Base-by-base conservation (phyloP, 2,329 filamentous ascomycete genomes). In the Penicillium sclerotiorum region DNA sequence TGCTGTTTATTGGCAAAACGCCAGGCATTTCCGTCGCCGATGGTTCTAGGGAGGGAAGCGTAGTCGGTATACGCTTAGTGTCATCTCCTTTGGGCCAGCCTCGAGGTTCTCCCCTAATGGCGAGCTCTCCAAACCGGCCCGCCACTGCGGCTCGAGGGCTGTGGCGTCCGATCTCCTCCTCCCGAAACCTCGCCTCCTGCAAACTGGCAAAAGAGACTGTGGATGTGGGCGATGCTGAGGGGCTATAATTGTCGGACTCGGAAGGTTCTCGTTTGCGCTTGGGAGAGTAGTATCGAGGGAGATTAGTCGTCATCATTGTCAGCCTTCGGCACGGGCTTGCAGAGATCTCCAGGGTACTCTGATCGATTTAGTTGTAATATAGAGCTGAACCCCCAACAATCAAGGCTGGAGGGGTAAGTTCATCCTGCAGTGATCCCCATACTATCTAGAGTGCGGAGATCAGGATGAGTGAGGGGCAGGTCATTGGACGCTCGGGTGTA, bases 81-180 rank as follows among this genome's bases (percentile, higher is more conserved):
- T 12, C 8, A 17, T 55, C 42, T 45, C 36, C 38, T 49, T 52
- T 56, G 38, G 50, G 53, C 28, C 43, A 33, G 45, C 52, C 50
- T 12, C 54, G 20, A 42, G 51, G 53, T 38, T 70, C 66, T 42
- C 64, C 67, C 27, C 66, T 64, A 47, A 76, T 66, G 38, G 72
- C 71, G 47, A 76, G 60, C 44, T 71, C 63, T 40, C 68, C 67
- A 39, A 77, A 64, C 47, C 66, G 66, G 47, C 71, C 67, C 45
- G 70, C 70, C 35, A 75, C 72, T 18, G 60, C 61, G 22, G 69
- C 65, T 45, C 67, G 68, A 45, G 73, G 73, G 51, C 73, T 72
- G 52, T 68, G 61, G 45, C 65, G 59, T 33, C 64, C 68, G 33
- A 59, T 52, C 42, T 67, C 65, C 39, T 68, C 67, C 49, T 70